Evolutionary conservation across 2,329 filamentous ascomycete genomes (phyloP), one percentile per base, ranked within the genome.

Genomic region (Basipetospora chlamydospora): DNA sequence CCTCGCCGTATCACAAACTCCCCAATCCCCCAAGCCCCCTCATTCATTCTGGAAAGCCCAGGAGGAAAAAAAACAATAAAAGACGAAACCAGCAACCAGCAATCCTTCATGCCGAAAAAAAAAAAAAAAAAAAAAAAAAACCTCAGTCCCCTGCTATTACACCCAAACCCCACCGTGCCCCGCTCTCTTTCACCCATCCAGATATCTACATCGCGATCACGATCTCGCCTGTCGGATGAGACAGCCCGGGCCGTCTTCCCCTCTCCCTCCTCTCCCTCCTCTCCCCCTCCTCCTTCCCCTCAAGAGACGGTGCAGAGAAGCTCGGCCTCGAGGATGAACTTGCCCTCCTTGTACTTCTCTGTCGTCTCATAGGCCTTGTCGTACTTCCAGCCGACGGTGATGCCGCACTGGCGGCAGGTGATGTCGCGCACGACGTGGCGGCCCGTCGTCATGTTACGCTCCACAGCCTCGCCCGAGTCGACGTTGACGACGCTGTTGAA

Each of bases 311-410:
- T 78, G 58, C 82, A 88, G 26, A 96, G 67, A 44, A 95, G 61
- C 63, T 94, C 87, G 22, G 82, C 83, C 64, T 96, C 88, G 39
- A 98, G 68, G 41, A 98, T 98, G 56, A 82, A 96, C 63, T 96
- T 98, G 39, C 86, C 87, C 67, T 98, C 90, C 66, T 98, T 98
- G 63, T 98, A 98, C 62, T 94, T 94, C 70, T 98, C 88, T 44
- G 70, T 78, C 23, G 66, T 59, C 63, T 98, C 90, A 56, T 82
- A 96, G 1, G 90, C 90, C 63, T 92, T 94, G 60, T 98, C 90
- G 56, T 98, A 98, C 58, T 94, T 96, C 90, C 90, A 98, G 25
- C 90, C 90, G 37, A 98, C 90, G 21, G 80, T 81, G 57, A 87
- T 81, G 54, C 80, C 81, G 70, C 90, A 98, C 58, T 93, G 83